Base-by-base conservation (phyloP, 345 rosid genomes). In the Balakata baccata region DNA sequence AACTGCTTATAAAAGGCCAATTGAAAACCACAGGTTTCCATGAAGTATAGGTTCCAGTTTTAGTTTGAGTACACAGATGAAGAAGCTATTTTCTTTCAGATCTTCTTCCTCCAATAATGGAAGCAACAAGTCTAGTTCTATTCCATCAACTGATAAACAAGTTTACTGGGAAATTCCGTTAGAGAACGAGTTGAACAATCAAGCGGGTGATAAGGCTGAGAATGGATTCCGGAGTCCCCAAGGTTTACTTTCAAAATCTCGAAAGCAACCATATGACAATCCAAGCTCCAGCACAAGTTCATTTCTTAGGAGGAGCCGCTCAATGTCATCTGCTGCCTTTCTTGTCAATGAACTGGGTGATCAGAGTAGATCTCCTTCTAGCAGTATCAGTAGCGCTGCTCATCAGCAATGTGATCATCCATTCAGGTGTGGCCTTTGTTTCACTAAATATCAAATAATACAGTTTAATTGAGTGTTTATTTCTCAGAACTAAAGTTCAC, bases 41-140 rank as follows among this genome's bases (percentile, higher is more conserved):
- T 83, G 78, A 72, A 64, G 59, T 70, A 62, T 56, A 68, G 71
- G 25, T 70, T 45, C 69, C 39, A 38, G 68, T 63, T 76, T 51
- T 75, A 66, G 56, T 65, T 64, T 47, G 49, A 63, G 38, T 49
- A 64, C 37, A 72, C 49, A 76, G 78, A 95, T 95, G 99, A 95
- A 91, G 91, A 92, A 91, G 78, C 81, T 94, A 50, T 94, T 94
- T 85, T 92, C 80, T 81, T 92, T 94, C 74, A 86, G 83, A 77
- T 88, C 94, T 53, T 87, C 89, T 61, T 79, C 82, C 34, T 69
- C 93, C 53, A 85, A 80, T 70, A 81, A 76, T 80, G 86, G 84
- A 58, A 83, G 47, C 74, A 49, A 23, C 72, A 79, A 72, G 58
- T 23, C 65, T 38, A 82, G 69, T 66, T 65, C 85, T 73, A 84